phyloP scores from a whole-genome alignment of 257 asterid genomes.

The Fraxinus pennsylvanica region DNA sequence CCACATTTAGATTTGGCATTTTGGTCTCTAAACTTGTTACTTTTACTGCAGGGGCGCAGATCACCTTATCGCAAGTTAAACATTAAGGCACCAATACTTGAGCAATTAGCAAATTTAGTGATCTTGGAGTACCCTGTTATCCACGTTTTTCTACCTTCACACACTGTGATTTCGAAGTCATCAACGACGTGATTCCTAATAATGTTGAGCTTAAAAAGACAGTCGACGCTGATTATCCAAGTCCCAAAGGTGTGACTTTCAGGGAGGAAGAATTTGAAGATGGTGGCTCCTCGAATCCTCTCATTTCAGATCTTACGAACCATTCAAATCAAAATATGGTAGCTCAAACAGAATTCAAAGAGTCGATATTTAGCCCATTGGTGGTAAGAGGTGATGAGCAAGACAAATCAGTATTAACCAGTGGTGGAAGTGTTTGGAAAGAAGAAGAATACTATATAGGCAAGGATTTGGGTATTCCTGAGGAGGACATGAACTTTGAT shows the following conservation, averaged over 20 bases:
- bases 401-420: conserved; percentile 12
- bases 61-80: conserved; percentile 59
- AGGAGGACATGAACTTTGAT: conserved; percentile 45
- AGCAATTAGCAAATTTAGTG: conserved; percentile 56
- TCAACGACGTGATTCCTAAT: conserved; percentile 33
- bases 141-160: conserved; percentile 78
- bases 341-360: conserved; percentile 18
- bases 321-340: conserved; percentile 18
- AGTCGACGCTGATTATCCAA: conserved; percentile 26
- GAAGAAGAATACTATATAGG: conserved; percentile 13
- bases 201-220: conserved; percentile 36
- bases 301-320: conserved; percentile 48
- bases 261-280: conserved; percentile 73
- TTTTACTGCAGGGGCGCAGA: conserved; percentile 51
- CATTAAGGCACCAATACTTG: conserved; percentile 55
- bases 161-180: conserved; percentile 58
- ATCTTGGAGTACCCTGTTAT: conserved; percentile 81
- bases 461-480: conserved; percentile 39
- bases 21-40: not conserved
- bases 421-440: not conserved
- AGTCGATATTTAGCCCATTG: conserved; percentile 23
- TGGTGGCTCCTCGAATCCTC: conserved; percentile 40
- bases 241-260: conserved; percentile 52
- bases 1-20: not conserved
- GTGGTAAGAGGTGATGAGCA: conserved; percentile 15